Conservation (phyloP, 2,329 filamentous ascomycete genomes). For the Fusarium sacchari region DNA sequence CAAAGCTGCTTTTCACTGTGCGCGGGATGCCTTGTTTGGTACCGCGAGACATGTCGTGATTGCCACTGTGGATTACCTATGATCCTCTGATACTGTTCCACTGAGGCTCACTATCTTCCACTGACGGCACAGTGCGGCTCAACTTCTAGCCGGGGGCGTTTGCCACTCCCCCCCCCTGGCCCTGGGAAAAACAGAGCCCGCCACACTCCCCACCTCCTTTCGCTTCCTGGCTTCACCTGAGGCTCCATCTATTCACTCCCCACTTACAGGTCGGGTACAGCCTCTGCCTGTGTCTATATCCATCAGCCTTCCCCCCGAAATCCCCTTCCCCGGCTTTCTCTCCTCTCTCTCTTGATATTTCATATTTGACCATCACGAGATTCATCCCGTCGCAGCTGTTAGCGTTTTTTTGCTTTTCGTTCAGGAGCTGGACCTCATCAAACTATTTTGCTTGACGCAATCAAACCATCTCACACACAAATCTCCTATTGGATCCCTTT, state of each 20-base stretch:
- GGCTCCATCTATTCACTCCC: conserved; percentile 29
- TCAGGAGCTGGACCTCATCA: conserved; percentile 34
- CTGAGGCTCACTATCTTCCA: not conserved
- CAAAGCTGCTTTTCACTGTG: not conserved
- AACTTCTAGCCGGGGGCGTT: not conserved
- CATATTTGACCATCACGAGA: not conserved
- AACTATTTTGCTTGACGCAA: conserved; percentile 37
- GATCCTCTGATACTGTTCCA: conserved; percentile 14
- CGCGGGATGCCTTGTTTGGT: conserved; percentile 27
- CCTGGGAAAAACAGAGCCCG: not conserved
- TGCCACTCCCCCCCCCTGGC: conserved; percentile 9
- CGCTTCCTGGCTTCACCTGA: conserved; percentile 28
- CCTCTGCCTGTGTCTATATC: conserved; percentile 30
- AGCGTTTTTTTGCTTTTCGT: conserved; percentile 9
- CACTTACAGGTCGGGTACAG: conserved; percentile 12
- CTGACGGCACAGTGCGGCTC: conserved; percentile 24
- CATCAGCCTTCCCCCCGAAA: conserved; percentile 34
- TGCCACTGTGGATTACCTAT: conserved; percentile 32
- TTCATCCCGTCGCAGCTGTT: not conserved
- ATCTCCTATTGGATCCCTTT: conserved; percentile 4
- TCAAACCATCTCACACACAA: conserved; percentile 5
- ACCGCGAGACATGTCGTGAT: not conserved
- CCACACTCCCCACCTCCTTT: conserved; percentile 8
- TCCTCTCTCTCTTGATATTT: not conserved
- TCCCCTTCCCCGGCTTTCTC: conserved; percentile 20